These are phyloP conservation scores for Euphorbia lathyris DNA, from an alignment of 345 rosid species.

Conservation along the genomic window DNA sequence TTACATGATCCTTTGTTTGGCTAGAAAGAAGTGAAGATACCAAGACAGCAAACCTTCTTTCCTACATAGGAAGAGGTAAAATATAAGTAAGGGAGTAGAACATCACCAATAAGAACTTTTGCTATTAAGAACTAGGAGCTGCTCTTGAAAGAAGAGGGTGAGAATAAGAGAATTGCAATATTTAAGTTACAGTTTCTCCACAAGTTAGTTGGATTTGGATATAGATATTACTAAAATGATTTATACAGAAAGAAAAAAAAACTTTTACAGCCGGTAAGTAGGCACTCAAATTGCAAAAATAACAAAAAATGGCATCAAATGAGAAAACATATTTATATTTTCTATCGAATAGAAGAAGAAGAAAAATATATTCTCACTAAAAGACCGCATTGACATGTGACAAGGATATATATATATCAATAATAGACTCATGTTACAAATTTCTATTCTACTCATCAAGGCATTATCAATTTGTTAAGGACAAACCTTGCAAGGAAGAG, in stretches of 20 bases:
- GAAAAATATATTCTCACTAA: background rate
- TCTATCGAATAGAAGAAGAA: background rate
- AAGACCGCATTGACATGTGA: background rate
- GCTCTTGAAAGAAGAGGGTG: background rate
- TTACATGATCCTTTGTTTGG: constrained; percentile 76
- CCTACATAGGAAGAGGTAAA: constrained; percentile 28
- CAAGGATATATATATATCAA: background rate
- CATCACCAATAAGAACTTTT: background rate
- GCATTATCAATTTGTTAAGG: background rate
- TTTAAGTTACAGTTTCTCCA: background rate
- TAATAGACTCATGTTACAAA: background rate
- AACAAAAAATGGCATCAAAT: background rate
- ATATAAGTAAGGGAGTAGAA: background rate
- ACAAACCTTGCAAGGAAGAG: constrained; percentile 61
- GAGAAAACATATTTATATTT: background rate
- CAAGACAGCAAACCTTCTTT: constrained; percentile 70
- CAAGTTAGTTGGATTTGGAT: background rate
- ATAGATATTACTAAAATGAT: no score
- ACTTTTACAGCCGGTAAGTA: background rate
- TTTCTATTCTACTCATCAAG: background rate
- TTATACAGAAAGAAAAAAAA: no score
- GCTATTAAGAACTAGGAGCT: background rate
- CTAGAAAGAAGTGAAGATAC: constrained; percentile 64
- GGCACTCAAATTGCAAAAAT: background rate
- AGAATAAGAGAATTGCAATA: background rate